Conservation (phyloP, 495 filamentous ascomycete species). For the Bacidia gigantensis region DNA sequence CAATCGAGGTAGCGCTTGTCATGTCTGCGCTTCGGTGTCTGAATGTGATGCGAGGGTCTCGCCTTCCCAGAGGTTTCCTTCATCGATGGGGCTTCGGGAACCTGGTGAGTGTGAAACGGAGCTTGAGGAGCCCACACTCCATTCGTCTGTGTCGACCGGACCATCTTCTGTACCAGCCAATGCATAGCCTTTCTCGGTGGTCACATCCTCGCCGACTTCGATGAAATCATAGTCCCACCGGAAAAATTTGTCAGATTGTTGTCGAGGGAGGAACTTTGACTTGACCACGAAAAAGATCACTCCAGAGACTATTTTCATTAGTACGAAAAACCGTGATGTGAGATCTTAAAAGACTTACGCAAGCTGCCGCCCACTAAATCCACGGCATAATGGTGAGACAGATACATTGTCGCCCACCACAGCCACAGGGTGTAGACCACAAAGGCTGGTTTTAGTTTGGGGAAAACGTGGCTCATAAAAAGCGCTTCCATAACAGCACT, state of each 20-base stretch:
- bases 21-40: slow-evolving; percentile 37
- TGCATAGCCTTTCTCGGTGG: slow-evolving; percentile 39
- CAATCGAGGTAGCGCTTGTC: background rate
- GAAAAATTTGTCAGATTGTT: slow-evolving; percentile 68
- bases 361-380: slow-evolving; percentile 79
- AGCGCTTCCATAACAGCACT: slow-evolving; percentile 76
- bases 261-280: slow-evolving; percentile 63
- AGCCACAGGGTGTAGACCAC: slow-evolving; percentile 77
- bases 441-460: slow-evolving; percentile 59
- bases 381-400: slow-evolving; percentile 91
- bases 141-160: slow-evolving; percentile 50
- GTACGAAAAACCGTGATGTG: slow-evolving; percentile 6
- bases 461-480: slow-evolving; percentile 89
- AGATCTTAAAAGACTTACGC: slow-evolving; percentile 24
- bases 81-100: slow-evolving; percentile 46
- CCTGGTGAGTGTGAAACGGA: slow-evolving; percentile 49
- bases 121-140: slow-evolving; percentile 61
- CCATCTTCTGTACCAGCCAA: slow-evolving; percentile 42
- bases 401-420: slow-evolving; percentile 98
- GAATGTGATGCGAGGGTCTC: slow-evolving; percentile 43
- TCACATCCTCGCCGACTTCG: slow-evolving; percentile 53
- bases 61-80: slow-evolving; percentile 48
- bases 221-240: slow-evolving; percentile 95
- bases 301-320: slow-evolving; percentile 42
- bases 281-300: slow-evolving; percentile 67